These are phyloP conservation scores for Moesziomyces parantarcticus DNA, from an alignment of 1,284 basidiomycete species.

Conservation along the genomic window DNA sequence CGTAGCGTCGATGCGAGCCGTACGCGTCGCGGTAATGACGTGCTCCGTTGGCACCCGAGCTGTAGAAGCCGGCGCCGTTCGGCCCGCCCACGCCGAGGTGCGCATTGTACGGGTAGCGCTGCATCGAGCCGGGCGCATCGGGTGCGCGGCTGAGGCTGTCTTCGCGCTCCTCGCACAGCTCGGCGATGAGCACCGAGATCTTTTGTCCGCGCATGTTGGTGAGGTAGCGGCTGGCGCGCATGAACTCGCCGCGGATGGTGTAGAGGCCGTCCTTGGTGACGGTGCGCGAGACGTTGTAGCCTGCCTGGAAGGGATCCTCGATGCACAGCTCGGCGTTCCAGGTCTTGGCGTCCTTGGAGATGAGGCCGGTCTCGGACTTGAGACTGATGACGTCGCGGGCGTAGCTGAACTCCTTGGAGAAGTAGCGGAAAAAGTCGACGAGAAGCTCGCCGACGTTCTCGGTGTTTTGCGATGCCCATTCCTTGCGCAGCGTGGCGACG, in stretches of 20 bases:
- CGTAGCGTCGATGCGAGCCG: conserved; percentile 40
- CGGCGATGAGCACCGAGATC: conserved; percentile 56
- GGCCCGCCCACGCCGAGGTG: conserved; percentile 21
- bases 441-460: conserved; percentile 94
- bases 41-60: conserved; percentile 14
- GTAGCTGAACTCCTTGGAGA: conserved; percentile 91
- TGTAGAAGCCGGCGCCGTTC: conserved; percentile 24
- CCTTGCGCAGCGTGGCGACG: conserved; percentile 85
- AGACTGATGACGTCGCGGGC: conserved; percentile 91
- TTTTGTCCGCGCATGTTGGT: conserved; percentile 50
- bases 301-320: conserved; percentile 90
- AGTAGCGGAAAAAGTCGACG: conserved; percentile 98
- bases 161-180: conserved; percentile 66
- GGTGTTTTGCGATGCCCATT: conserved; percentile 92
- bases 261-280: conserved; percentile 96
- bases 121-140: conserved; percentile 43
- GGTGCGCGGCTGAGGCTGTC: conserved; percentile 64
- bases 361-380: conserved; percentile 77
- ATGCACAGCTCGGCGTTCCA: conserved; percentile 84
- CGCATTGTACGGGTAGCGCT: conserved; percentile 26
- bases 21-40: conserved; percentile 43
- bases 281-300: conserved; percentile 95
- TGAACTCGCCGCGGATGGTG: conserved; percentile 96
- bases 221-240: conserved; percentile 82
- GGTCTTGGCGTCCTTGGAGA: conserved; percentile 90